Conservation (phyloP, 352 stramenopile species). For the Thraustochytrium striatum region DNA sequence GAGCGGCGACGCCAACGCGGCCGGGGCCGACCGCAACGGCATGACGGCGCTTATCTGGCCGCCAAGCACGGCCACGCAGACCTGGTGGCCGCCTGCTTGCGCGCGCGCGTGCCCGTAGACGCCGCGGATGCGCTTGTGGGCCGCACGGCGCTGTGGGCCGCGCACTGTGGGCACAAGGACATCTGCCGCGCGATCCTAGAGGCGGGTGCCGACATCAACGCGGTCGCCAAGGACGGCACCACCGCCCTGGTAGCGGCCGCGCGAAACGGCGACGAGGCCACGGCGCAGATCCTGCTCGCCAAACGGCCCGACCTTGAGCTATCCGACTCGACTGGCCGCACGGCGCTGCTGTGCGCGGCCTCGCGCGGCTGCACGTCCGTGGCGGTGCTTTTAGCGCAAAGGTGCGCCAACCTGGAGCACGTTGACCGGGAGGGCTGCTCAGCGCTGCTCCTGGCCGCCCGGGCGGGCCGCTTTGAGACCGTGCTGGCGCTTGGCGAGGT, state of each 20-base stretch:
- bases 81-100: background rate
- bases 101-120: background rate
- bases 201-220: conserved; percentile 17
- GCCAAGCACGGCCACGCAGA: background rate
- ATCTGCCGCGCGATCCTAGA: background rate
- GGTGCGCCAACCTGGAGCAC: background rate
- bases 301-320: background rate
- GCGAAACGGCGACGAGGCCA: background rate
- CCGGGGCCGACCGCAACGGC: background rate
- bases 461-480: conserved; percentile 3
- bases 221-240: conserved; percentile 2
- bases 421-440: background rate
- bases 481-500: conserved; percentile 12
- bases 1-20: background rate
- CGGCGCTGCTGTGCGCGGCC: no score
- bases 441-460: conserved; percentile 19
- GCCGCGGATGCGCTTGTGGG: background rate
- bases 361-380: background rate
- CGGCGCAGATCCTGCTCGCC: background rate
- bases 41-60: conserved; percentile 24
- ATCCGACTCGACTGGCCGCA: background rate
- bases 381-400: background rate
- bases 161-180: background rate
- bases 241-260: conserved; percentile 6
- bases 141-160: conserved; percentile 24